These are phyloP conservation scores for Trametes hirsuta DNA, from an alignment of 1,284 basidiomycete genomes.

Conservation along the genomic window DNA sequence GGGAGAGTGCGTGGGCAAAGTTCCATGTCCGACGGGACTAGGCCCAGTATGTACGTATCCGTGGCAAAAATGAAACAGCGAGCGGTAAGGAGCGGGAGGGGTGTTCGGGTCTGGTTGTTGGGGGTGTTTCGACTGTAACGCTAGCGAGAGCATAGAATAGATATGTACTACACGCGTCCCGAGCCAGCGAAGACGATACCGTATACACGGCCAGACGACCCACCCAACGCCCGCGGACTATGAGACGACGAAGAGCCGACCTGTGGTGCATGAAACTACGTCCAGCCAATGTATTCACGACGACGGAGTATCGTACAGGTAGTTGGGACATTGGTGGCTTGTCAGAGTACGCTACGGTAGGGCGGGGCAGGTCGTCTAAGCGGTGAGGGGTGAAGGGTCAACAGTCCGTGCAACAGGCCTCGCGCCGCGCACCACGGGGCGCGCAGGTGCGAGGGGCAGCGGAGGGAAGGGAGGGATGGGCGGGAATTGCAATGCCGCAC, in stretches of 20 bases:
- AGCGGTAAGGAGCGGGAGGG: constrained; percentile 10
- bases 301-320: constrained; percentile 30
- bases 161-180: constrained; percentile 14
- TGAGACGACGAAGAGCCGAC: not conserved
- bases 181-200: constrained; percentile 19
- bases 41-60: constrained; percentile 7
- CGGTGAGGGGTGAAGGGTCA: constrained; percentile 18
- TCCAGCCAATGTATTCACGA: constrained; percentile 33
- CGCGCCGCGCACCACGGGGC: not conserved
- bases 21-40: constrained; percentile 15
- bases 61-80: not conserved
- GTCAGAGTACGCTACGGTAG: constrained; percentile 30
- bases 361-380: constrained; percentile 27
- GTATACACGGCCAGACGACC: not conserved
- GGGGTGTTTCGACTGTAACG: not conserved
- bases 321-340: constrained; percentile 28
- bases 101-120: not conserved
- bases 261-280: constrained; percentile 23
- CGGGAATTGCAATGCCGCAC: constrained; percentile 15
- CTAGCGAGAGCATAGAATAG: constrained; percentile 7
- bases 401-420: constrained; percentile 26
- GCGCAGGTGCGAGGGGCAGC: constrained; percentile 11
- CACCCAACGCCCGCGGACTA: not conserved
- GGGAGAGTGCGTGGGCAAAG: constrained; percentile 10
- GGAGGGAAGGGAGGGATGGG: not conserved